Percentiles rank a stretch among this genome's conserved stretches.
These are phyloP conservation scores for Phytophthora hibernalis DNA, from an alignment of 352 stramenopile species.

Conservation along the genomic window DNA sequence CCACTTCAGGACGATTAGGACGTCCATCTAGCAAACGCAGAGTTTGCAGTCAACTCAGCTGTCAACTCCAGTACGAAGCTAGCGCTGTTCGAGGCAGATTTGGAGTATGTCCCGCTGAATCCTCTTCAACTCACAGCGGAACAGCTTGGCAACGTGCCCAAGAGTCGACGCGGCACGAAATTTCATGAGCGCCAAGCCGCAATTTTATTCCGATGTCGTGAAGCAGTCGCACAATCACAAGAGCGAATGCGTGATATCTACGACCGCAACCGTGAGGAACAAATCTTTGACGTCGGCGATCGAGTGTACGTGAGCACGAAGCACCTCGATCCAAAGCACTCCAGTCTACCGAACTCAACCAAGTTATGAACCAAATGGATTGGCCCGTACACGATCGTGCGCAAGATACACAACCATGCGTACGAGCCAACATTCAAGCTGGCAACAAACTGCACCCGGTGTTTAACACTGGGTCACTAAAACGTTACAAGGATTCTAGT, in stretches of 20 bases:
- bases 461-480: slow-evolving; percentile 20
- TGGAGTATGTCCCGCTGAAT: slow-evolving; percentile 7
- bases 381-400: slow-evolving; percentile 22
- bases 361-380: slow-evolving; percentile 29
- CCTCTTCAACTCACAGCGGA: neutral
- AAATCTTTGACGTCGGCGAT: slow-evolving; percentile 16
- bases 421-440: slow-evolving; percentile 24
- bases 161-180: neutral
- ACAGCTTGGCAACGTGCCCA: neutral
- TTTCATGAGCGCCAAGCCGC: slow-evolving; percentile 7
- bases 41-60: slow-evolving; percentile 1
- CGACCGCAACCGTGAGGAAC: slow-evolving; percentile 15
- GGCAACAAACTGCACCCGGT: slow-evolving; percentile 19
- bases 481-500: slow-evolving; percentile 5
- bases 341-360: slow-evolving; percentile 16
- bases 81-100: slow-evolving; percentile 6
- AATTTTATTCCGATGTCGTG: slow-evolving; percentile 9
- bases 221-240: slow-evolving; percentile 13
- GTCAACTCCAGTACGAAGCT: slow-evolving; percentile 12
- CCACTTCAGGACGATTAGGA: slow-evolving; percentile 25
- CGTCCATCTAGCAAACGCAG: slow-evolving; percentile 1
- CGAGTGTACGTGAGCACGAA: slow-evolving; percentile 26
- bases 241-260: slow-evolving; percentile 23
- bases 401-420: slow-evolving; percentile 18
- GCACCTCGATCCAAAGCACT: slow-evolving; percentile 22